phyloP scores from a whole-genome alignment of 495 filamentous ascomycete genomes.

The Penicillium egyptiacum region DNA sequence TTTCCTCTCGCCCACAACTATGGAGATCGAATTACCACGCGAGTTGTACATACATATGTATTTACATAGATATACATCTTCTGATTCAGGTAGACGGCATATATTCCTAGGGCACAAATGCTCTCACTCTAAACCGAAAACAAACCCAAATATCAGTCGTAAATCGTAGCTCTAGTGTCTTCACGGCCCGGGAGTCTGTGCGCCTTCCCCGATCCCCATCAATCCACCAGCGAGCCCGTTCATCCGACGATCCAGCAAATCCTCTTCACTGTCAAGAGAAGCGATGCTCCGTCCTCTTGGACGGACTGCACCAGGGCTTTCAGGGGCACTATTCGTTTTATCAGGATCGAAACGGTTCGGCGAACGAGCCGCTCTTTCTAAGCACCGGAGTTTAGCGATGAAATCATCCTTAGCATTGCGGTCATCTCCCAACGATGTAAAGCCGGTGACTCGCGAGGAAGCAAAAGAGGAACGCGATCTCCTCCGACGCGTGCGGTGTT shows the following conservation, averaged over 20 bases:
- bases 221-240: slow-evolving; percentile 75
- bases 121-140: neutral
- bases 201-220: slow-evolving; percentile 61
- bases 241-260: slow-evolving; percentile 83
- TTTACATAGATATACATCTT: too few species aligned
- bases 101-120: neutral
- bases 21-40: too few species aligned
- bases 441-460: slow-evolving; percentile 14
- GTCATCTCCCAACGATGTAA: slow-evolving; percentile 16
- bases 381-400: slow-evolving; percentile 23
- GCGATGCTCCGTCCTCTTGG: slow-evolving; percentile 59
- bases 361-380: slow-evolving; percentile 18
- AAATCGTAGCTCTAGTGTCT: slow-evolving; percentile 13
- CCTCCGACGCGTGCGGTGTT: slow-evolving; percentile 12
- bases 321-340: slow-evolving; percentile 26
- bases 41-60: too few species aligned
- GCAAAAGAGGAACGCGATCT: slow-evolving; percentile 24
- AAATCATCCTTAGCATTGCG: slow-evolving; percentile 23
- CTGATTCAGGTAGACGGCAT: neutral
- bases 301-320: slow-evolving; percentile 25
- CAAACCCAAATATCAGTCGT: neutral
- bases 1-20: neutral
- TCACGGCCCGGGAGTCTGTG: slow-evolving; percentile 36
- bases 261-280: slow-evolving; percentile 78
- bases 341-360: slow-evolving; percentile 20